Base-by-base conservation (phyloP, 2,329 filamentous ascomycete genomes). In the Fusarium redolens region DNA sequence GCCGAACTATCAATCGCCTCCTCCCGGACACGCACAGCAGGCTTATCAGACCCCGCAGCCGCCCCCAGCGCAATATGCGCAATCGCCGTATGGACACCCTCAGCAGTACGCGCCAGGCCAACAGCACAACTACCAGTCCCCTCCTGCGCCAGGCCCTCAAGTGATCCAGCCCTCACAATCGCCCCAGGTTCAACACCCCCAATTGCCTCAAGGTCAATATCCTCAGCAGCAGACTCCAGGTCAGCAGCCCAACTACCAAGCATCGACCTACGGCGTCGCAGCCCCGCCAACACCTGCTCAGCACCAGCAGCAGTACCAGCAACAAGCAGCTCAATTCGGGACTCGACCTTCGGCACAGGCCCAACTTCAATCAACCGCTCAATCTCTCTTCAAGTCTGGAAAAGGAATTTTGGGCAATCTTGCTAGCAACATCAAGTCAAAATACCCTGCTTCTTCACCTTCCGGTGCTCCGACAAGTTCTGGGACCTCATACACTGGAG, bases 381-480 rank as follows among this genome's bases (percentile, higher is more conserved):
- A 70, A 15, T 75, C 69, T 2, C 31, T 74, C 6, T 61, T 44
- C 31, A 72, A 72, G 7, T 51, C 62, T 0, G 65, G 69, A n/a
- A 72, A 72, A 6, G 70, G 69, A 0, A 43, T 72, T 2, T 15
- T 72, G 1, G 70, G 70, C 9, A 69, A 67, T 17, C 57, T 73
- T 0, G 70, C 70, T 1, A 73, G 56, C 20, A 72, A 70, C 52
- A 73, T 72, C 43, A 72, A 73, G 37, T 59, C 57, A 7, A 72
- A 73, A 30, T 72, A 72, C 28, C 69, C 69, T 8, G 13, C 33
- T 30, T 54, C 50, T 5, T 15, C 63, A n/a, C 18, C 52, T n/a
- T 5, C 58, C 11, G 33, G 13, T 12, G 14, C 40, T 1, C 2
- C 41, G n/a, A 2, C 68, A 12, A 50, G 43, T 8, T 41, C 61